Evolutionary conservation across 257 asterid genomes (phyloP), one percentile per base, ranked within the genome.

Genomic region (Przewalskia tangutica): DNA sequence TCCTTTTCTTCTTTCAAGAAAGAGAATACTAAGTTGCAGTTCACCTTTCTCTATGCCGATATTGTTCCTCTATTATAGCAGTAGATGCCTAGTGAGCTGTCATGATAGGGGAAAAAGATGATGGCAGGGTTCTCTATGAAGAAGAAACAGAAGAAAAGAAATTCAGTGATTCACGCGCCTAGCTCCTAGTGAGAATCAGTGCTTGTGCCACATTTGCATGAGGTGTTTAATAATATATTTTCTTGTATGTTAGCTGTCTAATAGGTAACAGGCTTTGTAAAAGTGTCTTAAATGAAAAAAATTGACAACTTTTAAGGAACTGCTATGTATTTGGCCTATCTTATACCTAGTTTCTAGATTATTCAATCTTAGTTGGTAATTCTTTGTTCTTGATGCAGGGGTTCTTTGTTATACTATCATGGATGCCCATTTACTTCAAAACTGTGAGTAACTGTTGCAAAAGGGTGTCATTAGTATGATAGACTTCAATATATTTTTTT

Each of bases 351-450:
- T 75, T 75, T 75, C 44, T 50, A 3, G 17, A 7, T 48, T 48
- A 23, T 48, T 75, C 13, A 66, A 68, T 66, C 50, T 50, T 36
- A 17, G 34, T 42, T 23, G 44, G 62, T 75, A 75, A 73, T 4
- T 84, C 85, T 60, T 71, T 66, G 81, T 81, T 82, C 66, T 81
- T 80, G 78, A 50, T 90, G 91, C 91, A 95, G 97, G 99, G 99
- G 5, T 94, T 95, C 85, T 94, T 95, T 84, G 97, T 95, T 65
- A 89, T 95, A 85, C 97, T 95, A 80, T 93, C 99, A 40, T 95
- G 99, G 99, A 95, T 94, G 98, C 98, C 99, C 78, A 94, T 95
- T 79, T 95, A 95, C 90, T 95, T 95, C 90, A 94, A 90, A 85
- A 90, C 89, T 88, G 99, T 95, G 86, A 80, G 89, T 56, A 60